Conservation (phyloP, 495 filamentous ascomycete genomes). For the Jackrogersella minutella region DNA sequence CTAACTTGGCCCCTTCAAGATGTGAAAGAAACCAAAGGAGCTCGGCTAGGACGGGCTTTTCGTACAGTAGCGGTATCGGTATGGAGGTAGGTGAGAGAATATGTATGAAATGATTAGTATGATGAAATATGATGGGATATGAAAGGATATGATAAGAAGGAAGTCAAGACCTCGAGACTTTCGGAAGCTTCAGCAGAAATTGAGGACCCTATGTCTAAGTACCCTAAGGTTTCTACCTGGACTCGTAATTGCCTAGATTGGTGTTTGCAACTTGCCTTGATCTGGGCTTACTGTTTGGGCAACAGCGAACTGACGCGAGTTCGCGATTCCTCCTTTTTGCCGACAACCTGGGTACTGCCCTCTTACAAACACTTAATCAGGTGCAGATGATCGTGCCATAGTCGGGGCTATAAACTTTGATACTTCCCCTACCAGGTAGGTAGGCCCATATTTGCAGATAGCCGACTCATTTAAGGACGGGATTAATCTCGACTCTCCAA, state of each 20-base stretch:
- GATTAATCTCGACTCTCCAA: not conserved
- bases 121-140: not conserved
- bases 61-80: not conserved
- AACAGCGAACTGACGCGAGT: slow-evolving; percentile 12
- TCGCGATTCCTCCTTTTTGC: slow-evolving; percentile 15
- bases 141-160: slow-evolving; percentile 11
- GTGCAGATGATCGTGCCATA: not conserved
- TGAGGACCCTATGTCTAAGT: too few relatives aligned
- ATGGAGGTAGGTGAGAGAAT: not conserved
- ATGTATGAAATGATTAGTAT: slow-evolving; percentile 5
- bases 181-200: slow-evolving; percentile 13
- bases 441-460: too few relatives aligned
- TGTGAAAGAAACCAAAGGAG: slow-evolving; percentile 1
- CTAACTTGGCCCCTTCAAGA: slow-evolving; percentile 1
- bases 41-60: not conserved
- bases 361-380: slow-evolving; percentile 11
- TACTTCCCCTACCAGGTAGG: too few relatives aligned
- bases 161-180: slow-evolving; percentile 21
- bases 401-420: not conserved
- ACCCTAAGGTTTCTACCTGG: slow-evolving; percentile 5
- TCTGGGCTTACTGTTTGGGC: slow-evolving; percentile 11
- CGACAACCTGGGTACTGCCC: not conserved
- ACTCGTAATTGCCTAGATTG: slow-evolving; percentile 14
- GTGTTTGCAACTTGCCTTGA: slow-evolving; percentile 16
- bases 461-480: not conserved